These are phyloP conservation scores for Amphichorda felina DNA, from an alignment of 2,329 filamentous ascomycete genomes.

Conservation along the genomic window DNA sequence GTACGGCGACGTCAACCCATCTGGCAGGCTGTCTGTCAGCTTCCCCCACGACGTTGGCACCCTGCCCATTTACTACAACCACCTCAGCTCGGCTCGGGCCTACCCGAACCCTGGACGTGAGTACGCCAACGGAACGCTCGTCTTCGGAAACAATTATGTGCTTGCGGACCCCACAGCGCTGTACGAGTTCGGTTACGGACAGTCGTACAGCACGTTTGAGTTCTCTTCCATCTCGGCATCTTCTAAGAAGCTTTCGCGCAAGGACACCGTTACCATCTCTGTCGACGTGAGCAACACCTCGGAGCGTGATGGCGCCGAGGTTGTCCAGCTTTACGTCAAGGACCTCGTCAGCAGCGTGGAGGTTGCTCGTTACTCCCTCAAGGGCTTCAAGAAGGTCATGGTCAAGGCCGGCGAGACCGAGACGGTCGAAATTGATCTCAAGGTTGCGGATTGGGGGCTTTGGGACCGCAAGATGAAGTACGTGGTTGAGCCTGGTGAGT, in stretches of 20 bases:
- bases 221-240: constrained; percentile 44
- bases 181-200: constrained; percentile 55
- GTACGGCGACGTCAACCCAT: constrained; percentile 53
- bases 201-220: constrained; percentile 52
- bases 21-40: constrained; percentile 53
- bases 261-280: constrained; percentile 43
- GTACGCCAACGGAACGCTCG: constrained; percentile 45
- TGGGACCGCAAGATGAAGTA: constrained; percentile 56
- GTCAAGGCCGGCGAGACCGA: constrained; percentile 48
- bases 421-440: constrained; percentile 33
- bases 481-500: constrained; percentile 61
- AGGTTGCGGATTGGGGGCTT: constrained; percentile 44
- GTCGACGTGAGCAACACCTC: constrained; percentile 51
- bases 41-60: constrained; percentile 58
- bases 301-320: constrained; percentile 47
- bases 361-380: constrained; percentile 52
- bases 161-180: constrained; percentile 45
- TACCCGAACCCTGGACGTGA: constrained; percentile 39
- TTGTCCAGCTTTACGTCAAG: constrained; percentile 56
- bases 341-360: constrained; percentile 51
- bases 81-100: constrained; percentile 52
- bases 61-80: constrained; percentile 60
- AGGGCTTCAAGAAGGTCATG: constrained; percentile 55
- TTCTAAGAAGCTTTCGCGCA: constrained; percentile 27
- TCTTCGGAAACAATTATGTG: constrained; percentile 55